Evolutionary conservation across 116 monocot genomes (phyloP).

Genomic region (Trichopus zeylanicus): DNA sequence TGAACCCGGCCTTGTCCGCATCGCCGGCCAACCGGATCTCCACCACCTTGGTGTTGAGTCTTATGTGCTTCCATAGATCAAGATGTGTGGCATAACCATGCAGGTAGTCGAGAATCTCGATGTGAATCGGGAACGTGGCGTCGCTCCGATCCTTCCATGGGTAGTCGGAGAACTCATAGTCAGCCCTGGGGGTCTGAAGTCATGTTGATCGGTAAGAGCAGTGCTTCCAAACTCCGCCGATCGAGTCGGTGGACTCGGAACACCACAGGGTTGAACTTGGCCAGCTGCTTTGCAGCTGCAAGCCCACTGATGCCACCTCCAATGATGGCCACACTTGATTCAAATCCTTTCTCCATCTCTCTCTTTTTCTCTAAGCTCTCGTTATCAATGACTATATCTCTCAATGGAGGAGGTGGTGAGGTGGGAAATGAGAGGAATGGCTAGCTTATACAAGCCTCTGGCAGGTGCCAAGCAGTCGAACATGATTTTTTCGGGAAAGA

Average conservation of each 20-base stretch:
- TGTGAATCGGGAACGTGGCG: slow-evolving; percentile 56
- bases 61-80: slow-evolving; percentile 53
- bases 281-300: slow-evolving; percentile 69
- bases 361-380: slow-evolving; percentile 1
- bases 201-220: slow-evolving; percentile 63
- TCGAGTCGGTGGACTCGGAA: slow-evolving; percentile 75
- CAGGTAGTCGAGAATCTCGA: slow-evolving; percentile 79
- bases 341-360: slow-evolving; percentile 20
- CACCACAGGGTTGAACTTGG: slow-evolving; percentile 44
- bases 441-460: neutral
- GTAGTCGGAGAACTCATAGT: slow-evolving; percentile 97
- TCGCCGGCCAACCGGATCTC: slow-evolving; percentile 52
- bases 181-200: slow-evolving; percentile 80
- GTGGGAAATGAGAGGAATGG: neutral
- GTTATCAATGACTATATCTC: neutral
- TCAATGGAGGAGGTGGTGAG: neutral
- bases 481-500: neutral
- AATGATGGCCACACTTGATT: slow-evolving; percentile 59
- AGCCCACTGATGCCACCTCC: slow-evolving; percentile 86
- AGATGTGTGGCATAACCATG: slow-evolving; percentile 66
- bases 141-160: slow-evolving; percentile 62
- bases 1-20: slow-evolving; percentile 22
- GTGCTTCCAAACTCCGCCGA: slow-evolving; percentile 91
- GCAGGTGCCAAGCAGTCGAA: neutral
- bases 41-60: slow-evolving; percentile 47